Conservation (phyloP, 306 rosid species). For the Abrus pulchellus region DNA sequence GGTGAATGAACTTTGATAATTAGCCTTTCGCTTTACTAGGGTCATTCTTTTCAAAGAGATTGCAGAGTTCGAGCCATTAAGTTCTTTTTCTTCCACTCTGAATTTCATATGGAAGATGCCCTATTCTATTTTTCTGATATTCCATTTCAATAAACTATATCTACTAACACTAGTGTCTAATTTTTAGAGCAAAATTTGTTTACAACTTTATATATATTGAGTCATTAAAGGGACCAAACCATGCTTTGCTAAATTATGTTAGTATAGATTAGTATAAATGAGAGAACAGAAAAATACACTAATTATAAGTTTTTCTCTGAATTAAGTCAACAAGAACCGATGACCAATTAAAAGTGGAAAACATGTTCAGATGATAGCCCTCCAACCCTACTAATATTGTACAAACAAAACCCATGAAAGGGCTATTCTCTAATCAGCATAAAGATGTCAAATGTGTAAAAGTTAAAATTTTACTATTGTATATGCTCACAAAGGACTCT, state of each 20-base stretch:
- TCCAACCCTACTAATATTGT: not conserved
- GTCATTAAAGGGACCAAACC: not conserved
- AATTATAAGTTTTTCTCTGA: not conserved
- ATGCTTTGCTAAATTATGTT: conserved; percentile 23
- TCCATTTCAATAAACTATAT: not conserved
- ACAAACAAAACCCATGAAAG: conserved; percentile 3
- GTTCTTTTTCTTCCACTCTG: not conserved
- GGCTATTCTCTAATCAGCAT: conserved; percentile 15
- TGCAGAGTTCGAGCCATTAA: not conserved
- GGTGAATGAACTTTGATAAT: conserved; percentile 12
- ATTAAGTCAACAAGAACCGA: not conserved
- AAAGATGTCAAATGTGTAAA: conserved; percentile 2
- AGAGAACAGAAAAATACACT: conserved; percentile 9
- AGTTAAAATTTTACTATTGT: not conserved
- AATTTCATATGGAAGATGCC: not conserved
- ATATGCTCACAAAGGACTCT: conserved; percentile 19
- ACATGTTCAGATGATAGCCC: conserved; percentile 5
- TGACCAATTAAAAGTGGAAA: conserved; percentile 15
- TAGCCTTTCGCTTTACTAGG: not conserved
- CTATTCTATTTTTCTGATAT: not conserved
- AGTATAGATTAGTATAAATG: not conserved
- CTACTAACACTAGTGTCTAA: not conserved
- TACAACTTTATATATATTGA: conserved; percentile 5
- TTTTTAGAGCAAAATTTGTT: conserved; percentile 7
- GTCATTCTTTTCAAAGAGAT: not conserved